phyloP scores from a whole-genome alignment of 495 filamentous ascomycete species.

The Clavariopsis aquatica region DNA sequence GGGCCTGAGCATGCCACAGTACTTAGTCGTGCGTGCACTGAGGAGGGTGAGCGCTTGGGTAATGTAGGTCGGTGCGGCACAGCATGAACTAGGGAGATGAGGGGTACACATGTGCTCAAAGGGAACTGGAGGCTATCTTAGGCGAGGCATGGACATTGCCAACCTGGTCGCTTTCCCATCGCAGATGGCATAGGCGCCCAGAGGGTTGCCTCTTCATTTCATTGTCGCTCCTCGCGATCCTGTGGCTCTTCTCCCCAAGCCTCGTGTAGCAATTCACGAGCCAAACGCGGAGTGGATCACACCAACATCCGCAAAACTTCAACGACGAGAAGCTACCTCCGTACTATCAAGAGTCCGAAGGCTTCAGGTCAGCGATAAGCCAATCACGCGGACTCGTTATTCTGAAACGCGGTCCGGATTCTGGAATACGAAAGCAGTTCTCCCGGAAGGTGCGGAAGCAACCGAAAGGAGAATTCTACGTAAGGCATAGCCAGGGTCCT shows the following conservation, averaged over 20 bases:
- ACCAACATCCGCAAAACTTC: not conserved
- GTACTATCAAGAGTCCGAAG: not conserved
- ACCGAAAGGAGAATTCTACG: not conserved
- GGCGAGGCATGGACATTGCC: not conserved
- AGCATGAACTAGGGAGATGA: not conserved
- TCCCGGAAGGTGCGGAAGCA: not conserved
- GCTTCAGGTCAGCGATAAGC: not conserved
- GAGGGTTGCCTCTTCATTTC: no score
- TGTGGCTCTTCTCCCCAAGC: not conserved
- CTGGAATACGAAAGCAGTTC: not conserved
- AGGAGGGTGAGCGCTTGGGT: not conserved
- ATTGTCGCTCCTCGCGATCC: no score
- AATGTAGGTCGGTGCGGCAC: not conserved
- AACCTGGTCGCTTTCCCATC: not conserved
- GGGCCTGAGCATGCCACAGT: not conserved
- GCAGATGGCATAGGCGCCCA: not conserved
- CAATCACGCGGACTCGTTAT: constrained; percentile 2
- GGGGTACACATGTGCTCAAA: not conserved
- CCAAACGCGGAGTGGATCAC: not conserved
- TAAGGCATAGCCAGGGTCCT: not conserved
- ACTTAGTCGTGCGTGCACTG: not conserved
- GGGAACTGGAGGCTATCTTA: not conserved
- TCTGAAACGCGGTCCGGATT: constrained; percentile 9
- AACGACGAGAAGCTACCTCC: not conserved
- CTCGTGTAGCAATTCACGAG: not conserved